Base-by-base conservation (phyloP, 2,329 filamentous ascomycete genomes). In the Colletotrichum sp. region DNA sequence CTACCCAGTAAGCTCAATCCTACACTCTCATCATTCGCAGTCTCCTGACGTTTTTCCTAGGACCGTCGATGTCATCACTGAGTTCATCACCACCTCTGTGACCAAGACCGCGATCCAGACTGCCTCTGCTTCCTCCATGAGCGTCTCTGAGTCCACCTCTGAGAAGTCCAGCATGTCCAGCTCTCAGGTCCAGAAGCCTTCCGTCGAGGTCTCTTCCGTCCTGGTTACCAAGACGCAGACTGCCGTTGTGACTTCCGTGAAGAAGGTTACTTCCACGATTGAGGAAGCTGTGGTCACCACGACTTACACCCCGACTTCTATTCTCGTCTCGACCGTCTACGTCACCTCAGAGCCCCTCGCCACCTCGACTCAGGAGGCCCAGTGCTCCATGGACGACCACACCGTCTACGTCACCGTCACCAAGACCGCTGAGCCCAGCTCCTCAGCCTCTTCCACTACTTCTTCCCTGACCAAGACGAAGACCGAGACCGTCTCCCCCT, bases 371-470 rank as follows among this genome's bases (percentile, higher is more conserved):
- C 49, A 39, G 2, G 73, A 65, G 55, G 66, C 55, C 21, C 57
- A 69, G 64, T 72, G 68, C 68, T 75, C 72, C 16, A 64, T 13
- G 15, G 55, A 60, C 16, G 44, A 72, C 21, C 77, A 77, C 21
- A 77, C 77, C 4, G 57, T 75, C 52, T 76, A 69, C 52, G 28
- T 72, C 32, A 78, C 77, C 13, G 36, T 79, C 69, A 79, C 76
- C 57, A 49, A 78, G 75, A 65, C 70, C 10, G 52, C 65, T 49
- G 57, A 24, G 32, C 59, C 39, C 15, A 64, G 72, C 72, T 55
- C 69, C 32, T 63, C 69, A n/a, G 57, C 32, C 59, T 76, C 69
- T 66, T 72, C 64, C 18, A 13, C 7, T 21, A 63, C 55, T n/a
- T n/a, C 7, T 9, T 32, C 59, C 30, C 18, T 66, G 62, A 44